Evolutionary conservation across 345 rosid species (phyloP), one percentile per base, ranked within the genome.

Genomic region (Anastatica hierochuntica): DNA sequence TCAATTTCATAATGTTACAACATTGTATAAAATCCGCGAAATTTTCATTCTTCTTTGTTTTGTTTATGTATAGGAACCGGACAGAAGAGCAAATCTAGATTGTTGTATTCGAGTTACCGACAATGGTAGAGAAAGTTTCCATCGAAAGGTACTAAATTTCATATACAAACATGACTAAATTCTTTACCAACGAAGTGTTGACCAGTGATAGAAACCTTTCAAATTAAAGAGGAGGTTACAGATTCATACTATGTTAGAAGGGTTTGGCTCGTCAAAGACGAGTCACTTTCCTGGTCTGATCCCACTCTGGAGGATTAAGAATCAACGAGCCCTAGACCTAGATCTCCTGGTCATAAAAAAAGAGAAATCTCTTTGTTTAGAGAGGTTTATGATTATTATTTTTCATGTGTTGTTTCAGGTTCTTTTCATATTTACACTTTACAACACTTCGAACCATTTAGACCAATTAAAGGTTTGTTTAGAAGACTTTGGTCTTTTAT

Each of bases 81-180:
- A 71, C 31, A 80, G 80, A 77, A 78, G 88, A 43, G 90, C 90
- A 45, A 60, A 66, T 29, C 70, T 88, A 47, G 94, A 88, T 53
- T 77, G 77, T 6, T 72, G 77, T 76, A 76, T 88, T 71, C 84
- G 88, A 18, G 80, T 88, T n/a, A 83, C 79, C 0, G 98, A 92
- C 73, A 75, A 81, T 66, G 98, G 97, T 72, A 88, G 95, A 68
- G 90, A 81, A 66, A 85, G 77, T 74, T 77, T 92, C 63, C 60
- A 85, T 38, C 77, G 87, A 63, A 85, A 85, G 84, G 98, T 88
- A 75, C 44, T 51, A 39, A 15, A 1, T 9, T 47, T 41, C 47
- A 12, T 6, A 23, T 34, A 48, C 27, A 46, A 14, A 44, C 36
- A 24, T 40, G 29, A 49, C n/a, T 55, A 34, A 38, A 38, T n/a